phyloP scores from a whole-genome alignment of 202 grass and related monocot genomes.

The Zizania palustris region DNA sequence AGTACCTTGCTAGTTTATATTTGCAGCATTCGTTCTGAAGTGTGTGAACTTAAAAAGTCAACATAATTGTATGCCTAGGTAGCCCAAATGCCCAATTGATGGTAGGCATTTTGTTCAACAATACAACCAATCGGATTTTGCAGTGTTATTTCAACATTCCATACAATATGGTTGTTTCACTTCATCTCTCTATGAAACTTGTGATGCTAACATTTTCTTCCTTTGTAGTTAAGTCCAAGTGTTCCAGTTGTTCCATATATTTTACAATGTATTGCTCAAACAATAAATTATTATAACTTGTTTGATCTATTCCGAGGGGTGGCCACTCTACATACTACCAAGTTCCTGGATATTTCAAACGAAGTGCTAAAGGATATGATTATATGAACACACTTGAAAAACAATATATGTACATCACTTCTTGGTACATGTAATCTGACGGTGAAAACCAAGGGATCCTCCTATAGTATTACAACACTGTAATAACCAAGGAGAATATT shows the following conservation, averaged over 20 bases:
- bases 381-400: constrained; percentile 31
- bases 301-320: constrained; percentile 13
- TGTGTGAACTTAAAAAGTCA: not conserved
- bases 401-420: constrained; percentile 48
- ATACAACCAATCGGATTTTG: not conserved
- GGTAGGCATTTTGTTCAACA: constrained; percentile 12
- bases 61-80: not conserved
- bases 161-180: constrained; percentile 12
- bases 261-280: constrained; percentile 33
- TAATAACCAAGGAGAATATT: constrained; percentile 35
- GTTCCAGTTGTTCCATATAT: not conserved
- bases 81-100: not conserved
- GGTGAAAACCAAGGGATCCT: constrained; percentile 33
- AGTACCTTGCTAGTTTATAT: constrained; percentile 1
- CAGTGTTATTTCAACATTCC: constrained; percentile 27
- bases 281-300: not conserved
- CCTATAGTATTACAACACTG: constrained; percentile 36
- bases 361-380: constrained; percentile 27
- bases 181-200: constrained; percentile 36
- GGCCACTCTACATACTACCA: constrained; percentile 6
- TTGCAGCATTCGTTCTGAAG: not conserved
- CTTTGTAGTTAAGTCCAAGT: constrained; percentile 28
- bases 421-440: constrained; percentile 38
- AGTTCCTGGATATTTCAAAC: constrained; percentile 28
- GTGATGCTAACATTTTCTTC: constrained; percentile 15